These are phyloP conservation scores for Purshia tridentata DNA, from an alignment of 306 rosid species.

Conservation along the genomic window DNA sequence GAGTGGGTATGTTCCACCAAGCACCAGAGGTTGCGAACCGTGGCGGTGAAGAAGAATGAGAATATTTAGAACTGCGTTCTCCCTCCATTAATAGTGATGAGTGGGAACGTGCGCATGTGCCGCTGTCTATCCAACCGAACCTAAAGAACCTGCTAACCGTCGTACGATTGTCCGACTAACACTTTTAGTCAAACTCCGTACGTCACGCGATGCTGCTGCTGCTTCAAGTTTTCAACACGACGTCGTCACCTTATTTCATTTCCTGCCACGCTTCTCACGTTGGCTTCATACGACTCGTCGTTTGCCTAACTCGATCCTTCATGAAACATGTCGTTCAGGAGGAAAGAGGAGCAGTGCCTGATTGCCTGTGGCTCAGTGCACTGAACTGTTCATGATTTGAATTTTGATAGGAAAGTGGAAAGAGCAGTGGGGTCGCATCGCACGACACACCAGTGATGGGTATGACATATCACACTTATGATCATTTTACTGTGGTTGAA, in stretches of 20 bases:
- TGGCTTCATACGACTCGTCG: background rate
- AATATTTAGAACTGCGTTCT: slow-evolving; percentile 17
- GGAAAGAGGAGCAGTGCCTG: too few species aligned
- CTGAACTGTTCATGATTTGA: too few species aligned
- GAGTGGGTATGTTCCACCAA: background rate
- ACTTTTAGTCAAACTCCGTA: background rate
- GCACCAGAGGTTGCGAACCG: slow-evolving; percentile 24
- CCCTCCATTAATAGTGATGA: background rate
- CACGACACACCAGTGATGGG: too few species aligned
- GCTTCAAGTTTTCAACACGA: background rate
- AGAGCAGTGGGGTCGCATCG: too few species aligned
- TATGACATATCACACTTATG: too few species aligned
- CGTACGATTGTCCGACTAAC: slow-evolving; percentile 1
- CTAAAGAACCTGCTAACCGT: background rate
- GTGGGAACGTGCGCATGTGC: slow-evolving; percentile 3
- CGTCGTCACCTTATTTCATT: too few species aligned
- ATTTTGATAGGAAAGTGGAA: too few species aligned
- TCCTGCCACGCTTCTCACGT: background rate
- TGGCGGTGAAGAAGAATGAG: slow-evolving; percentile 30
- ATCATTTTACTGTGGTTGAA: too few species aligned
- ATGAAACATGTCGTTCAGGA: background rate
- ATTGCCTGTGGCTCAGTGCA: too few species aligned
- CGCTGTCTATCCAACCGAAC: slow-evolving; percentile 7
- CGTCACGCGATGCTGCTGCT: slow-evolving; percentile 7
- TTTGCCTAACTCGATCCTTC: background rate